Conservation (phyloP, 768 basidiomycete genomes). For the Termitomyces sp. region DNA sequence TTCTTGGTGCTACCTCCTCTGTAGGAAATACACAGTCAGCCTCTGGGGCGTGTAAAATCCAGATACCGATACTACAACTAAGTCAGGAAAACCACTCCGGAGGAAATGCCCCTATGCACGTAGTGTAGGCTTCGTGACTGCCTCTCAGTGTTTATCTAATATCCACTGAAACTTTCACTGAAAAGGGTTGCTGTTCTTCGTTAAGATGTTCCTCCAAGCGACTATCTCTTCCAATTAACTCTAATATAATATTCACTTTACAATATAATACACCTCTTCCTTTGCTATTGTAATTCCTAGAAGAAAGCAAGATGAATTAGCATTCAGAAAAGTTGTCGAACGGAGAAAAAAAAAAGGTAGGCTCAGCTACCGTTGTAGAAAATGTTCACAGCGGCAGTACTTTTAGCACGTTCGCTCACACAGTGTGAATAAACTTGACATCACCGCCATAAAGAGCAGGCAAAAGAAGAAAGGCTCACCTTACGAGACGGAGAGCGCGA, state of each 20-base stretch:
- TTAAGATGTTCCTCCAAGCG: too few relatives aligned
- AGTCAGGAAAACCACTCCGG: too few relatives aligned
- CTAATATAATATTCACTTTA: not conserved
- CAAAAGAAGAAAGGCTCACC: conserved; percentile 19
- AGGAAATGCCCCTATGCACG: too few relatives aligned
- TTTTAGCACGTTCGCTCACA: conserved; percentile 46
- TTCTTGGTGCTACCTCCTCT: too few relatives aligned
- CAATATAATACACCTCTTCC: not conserved
- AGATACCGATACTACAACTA: too few relatives aligned
- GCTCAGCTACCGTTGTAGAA: conserved; percentile 89
- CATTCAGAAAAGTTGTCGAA: conserved; percentile 1
- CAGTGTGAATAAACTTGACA: conserved; percentile 73
- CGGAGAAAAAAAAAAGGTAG: conserved; percentile 12
- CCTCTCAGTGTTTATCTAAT: too few relatives aligned
- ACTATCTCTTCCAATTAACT: too few relatives aligned
- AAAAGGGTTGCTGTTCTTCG: too few relatives aligned
- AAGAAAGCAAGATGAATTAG: not conserved
- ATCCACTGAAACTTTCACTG: too few relatives aligned
- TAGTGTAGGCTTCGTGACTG: too few relatives aligned
- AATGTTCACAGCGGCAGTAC: conserved; percentile 42
- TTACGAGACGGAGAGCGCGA: not conserved
- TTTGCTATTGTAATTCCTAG: conserved; percentile 2
- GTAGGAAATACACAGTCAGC: too few relatives aligned
- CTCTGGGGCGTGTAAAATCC: too few relatives aligned
- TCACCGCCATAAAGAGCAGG: conserved; percentile 29